Percentiles rank a stretch among this genome's conserved stretches.
phyloP scores from a whole-genome alignment of 2,329 filamentous ascomycete species.

The Chrysoporthe puriensis region DNA sequence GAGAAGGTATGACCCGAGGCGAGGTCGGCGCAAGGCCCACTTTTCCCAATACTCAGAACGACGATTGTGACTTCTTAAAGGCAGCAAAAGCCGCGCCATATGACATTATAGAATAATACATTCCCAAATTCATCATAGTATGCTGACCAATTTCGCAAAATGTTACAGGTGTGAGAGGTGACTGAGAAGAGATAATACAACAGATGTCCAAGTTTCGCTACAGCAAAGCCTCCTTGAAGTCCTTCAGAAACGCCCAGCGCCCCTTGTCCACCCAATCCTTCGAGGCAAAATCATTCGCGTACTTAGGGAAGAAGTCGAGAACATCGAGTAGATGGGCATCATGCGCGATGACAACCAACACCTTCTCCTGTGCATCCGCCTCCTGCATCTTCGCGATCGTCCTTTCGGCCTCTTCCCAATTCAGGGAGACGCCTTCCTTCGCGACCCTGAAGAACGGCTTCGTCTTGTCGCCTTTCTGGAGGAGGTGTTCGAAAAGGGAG shows the following conservation, averaged over 20 bases:
- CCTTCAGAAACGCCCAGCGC: conserved; percentile 54
- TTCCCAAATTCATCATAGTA: too few species aligned
- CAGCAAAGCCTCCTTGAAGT: conserved; percentile 40
- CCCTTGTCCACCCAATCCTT: conserved; percentile 49
- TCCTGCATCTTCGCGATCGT: conserved; percentile 50
- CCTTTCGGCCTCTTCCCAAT: conserved; percentile 39
- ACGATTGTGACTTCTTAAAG: not conserved
- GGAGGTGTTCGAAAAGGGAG: conserved; percentile 39
- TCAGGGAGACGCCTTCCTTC: conserved; percentile 30
- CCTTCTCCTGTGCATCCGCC: conserved; percentile 46
- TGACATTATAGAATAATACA: too few species aligned
- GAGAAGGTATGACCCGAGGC: not conserved
- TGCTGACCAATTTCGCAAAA: too few species aligned
- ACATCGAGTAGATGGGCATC: conserved; percentile 47
- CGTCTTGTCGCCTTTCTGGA: conserved; percentile 39
- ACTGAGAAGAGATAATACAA: not conserved
- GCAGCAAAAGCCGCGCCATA: too few species aligned
- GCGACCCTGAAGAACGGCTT: conserved; percentile 38
- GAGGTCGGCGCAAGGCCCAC: not conserved
- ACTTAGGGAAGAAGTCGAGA: conserved; percentile 53
- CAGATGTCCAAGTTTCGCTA: not conserved
- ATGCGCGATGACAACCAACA: conserved; percentile 52
- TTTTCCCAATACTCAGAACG: not conserved
- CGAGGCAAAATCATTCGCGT: conserved; percentile 48
- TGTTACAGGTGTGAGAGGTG: not conserved